Percentiles rank a stretch among this genome's conserved stretches.
Evolutionary conservation across 2,329 filamentous ascomycete species (phyloP).

Genomic region (Penicillium paneum): DNA sequence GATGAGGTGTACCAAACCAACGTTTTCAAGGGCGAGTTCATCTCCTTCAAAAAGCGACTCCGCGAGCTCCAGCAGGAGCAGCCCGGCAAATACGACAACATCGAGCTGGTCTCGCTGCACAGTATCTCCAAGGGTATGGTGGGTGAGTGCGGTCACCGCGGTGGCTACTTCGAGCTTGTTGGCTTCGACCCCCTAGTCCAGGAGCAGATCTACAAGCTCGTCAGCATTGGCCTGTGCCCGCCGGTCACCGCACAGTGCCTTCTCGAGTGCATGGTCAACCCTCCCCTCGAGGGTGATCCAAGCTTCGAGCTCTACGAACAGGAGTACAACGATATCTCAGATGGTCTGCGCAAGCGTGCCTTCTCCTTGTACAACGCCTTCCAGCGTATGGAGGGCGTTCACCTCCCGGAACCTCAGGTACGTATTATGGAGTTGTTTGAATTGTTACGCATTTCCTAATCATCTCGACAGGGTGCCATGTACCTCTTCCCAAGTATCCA

Average conservation of each 20-base stretch:
- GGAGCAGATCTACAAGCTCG: slow-evolving; percentile 96
- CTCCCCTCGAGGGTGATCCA: slow-evolving; percentile 76
- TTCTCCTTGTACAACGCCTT: slow-evolving; percentile 86
- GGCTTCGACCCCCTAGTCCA: slow-evolving; percentile 83
- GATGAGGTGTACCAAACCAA: slow-evolving; percentile 99
- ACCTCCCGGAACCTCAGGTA: slow-evolving; percentile 76
- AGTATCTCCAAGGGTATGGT: slow-evolving; percentile 98
- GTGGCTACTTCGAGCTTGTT: slow-evolving; percentile 94
- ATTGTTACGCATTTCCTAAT: slow-evolving; percentile 4
- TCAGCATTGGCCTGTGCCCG: slow-evolving; percentile 93
- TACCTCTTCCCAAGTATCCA: slow-evolving; percentile 97
- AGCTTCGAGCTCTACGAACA: slow-evolving; percentile 78
- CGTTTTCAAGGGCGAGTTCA: slow-evolving; percentile 90
- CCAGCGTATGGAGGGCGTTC: slow-evolving; percentile 89
- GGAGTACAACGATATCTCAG: slow-evolving; percentile 81
- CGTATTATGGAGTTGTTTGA: slow-evolving; percentile 18
- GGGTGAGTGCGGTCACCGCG: slow-evolving; percentile 95
- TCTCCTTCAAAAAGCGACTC: slow-evolving; percentile 89
- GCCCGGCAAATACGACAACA: slow-evolving; percentile 72
- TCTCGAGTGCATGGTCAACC: slow-evolving; percentile 97
- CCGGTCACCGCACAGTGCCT: slow-evolving; percentile 95
- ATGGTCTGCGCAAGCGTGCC: slow-evolving; percentile 74
- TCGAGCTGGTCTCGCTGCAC: slow-evolving; percentile 91
- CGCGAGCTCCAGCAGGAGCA: slow-evolving; percentile 71
- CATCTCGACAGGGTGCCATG: slow-evolving; percentile 71